These are phyloP conservation scores for Penicillium maclennaniae DNA, from an alignment of 495 filamentous ascomycete genomes.

Conservation along the genomic window DNA sequence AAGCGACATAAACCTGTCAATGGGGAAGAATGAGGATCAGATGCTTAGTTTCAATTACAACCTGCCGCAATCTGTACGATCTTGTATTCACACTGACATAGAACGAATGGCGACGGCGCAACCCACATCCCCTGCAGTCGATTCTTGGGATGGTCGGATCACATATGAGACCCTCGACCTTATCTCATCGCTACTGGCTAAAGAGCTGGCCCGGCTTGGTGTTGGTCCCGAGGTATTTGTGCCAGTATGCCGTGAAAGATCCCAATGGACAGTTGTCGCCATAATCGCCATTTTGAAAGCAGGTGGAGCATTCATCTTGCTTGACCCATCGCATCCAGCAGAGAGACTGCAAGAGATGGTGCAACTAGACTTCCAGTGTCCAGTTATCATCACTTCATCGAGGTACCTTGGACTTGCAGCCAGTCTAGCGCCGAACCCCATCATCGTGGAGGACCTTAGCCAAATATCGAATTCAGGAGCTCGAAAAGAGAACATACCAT, in stretches of 20 bases:
- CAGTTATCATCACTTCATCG: background rate
- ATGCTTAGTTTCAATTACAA: conserved; percentile 19
- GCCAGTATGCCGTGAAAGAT: conserved; percentile 46
- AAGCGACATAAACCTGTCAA: conserved; percentile 11
- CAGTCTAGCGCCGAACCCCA: background rate
- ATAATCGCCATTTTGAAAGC: conserved; percentile 43
- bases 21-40: conserved; percentile 8
- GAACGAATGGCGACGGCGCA: background rate
- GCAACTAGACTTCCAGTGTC: background rate
- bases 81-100: conserved; percentile 17
- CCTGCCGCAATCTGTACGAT: conserved; percentile 15
- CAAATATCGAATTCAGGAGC: too few species aligned
- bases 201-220: conserved; percentile 23
- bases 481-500: background rate
- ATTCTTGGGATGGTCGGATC: conserved; percentile 47
- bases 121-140: conserved; percentile 9
- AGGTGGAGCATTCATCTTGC: conserved; percentile 20
- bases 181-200: conserved; percentile 24
- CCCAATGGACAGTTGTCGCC: conserved; percentile 36
- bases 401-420: conserved; percentile 42
- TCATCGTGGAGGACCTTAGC: too few species aligned
- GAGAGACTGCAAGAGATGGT: background rate
- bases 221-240: conserved; percentile 36
- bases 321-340: conserved; percentile 1
- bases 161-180: conserved; percentile 47